Evolutionary conservation across 2,329 filamentous ascomycete species (phyloP).

Genomic region (Penicillium aurantiogriseum): DNA sequence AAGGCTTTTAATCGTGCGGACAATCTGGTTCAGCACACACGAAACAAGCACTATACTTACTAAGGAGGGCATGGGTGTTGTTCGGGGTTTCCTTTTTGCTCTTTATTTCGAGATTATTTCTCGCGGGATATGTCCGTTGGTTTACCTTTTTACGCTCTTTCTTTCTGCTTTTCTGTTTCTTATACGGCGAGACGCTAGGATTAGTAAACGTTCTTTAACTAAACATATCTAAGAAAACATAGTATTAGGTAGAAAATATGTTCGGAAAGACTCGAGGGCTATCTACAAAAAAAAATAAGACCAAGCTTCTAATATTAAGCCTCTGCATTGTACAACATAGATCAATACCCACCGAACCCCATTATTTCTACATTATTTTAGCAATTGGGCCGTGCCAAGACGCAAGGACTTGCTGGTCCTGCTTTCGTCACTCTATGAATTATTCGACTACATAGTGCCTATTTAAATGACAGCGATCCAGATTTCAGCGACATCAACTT

Average conservation of each 20-base stretch:
- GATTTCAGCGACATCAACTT: background rate
- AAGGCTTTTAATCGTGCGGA: slow-evolving; percentile 7
- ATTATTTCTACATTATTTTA: background rate
- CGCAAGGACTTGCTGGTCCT: background rate
- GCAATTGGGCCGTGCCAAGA: background rate
- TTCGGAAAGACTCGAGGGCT: background rate
- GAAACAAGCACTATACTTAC: background rate
- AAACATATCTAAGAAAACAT: too few relatives aligned
- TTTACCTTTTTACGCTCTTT: too few relatives aligned
- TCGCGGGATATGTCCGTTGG: too few relatives aligned
- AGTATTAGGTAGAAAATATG: too few relatives aligned
- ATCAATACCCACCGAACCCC: background rate
- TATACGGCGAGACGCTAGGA: too few relatives aligned
- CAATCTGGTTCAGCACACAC: slow-evolving; percentile 3
- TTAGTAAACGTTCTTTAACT: too few relatives aligned
- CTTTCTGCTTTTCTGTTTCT: too few relatives aligned
- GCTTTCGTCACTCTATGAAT: background rate
- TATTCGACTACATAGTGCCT: background rate
- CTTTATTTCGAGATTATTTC: too few relatives aligned
- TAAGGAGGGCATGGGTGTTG: background rate
- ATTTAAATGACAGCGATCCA: background rate
- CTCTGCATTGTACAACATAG: too few relatives aligned
- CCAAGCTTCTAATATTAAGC: background rate
- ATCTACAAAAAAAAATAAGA: background rate
- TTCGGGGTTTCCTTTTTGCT: background rate